Base-by-base conservation (phyloP, 2,329 filamentous ascomycete genomes). In the Meredithiella fracta region DNA sequence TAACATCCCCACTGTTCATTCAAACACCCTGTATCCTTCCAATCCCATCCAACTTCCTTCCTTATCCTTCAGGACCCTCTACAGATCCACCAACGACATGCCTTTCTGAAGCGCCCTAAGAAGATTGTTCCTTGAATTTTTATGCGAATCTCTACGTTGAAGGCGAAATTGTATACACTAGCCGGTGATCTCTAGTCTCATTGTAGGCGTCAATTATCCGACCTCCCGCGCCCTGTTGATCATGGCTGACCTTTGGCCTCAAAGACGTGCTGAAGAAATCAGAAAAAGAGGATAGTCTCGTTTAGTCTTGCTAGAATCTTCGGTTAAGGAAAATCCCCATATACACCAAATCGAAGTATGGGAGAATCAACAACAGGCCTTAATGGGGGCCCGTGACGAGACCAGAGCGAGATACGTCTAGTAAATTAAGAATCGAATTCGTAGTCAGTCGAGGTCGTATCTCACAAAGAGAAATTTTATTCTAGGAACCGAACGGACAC, bases 201-300 rank as follows among this genome's bases (percentile, higher is more conserved):
- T 34, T 34, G 15, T 44, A 44, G 40, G 20, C 40, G 7, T 22
- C 15, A 9, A 44, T 22, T 14, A 14, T 14, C n/a, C 15, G 8
- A 44, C 20, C 4, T 44, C 40, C 15, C 40, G 2, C 11, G 40
- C 40, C 11, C 40, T 44, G n/a, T 34, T 5, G 29, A 5, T 34
- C 29, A 34, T 34, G 5, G 29, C 11, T 34, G 29, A 5, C 11
- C 29, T 44, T n/a, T 44, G 40, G 40, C 15, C 40, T 7, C 20
- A 8, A 17, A 20, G 15, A 17, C 40, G 20, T 49, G 23, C 44
- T 25, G 2, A 8, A 49, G 23, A 23, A n/a, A 25, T 11, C 17
- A 49, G 44, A 49, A 49, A 49, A 49, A 49, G 44, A 44, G 40
- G 40, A 44, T 44, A 44, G 40, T 44, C 40, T n/a, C 40, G 40